A percentile compares a stretch with the other conserved stretches of the same genome.
phyloP scores from a whole-genome alignment of 106 monocot genomes.

The Acorus calamus region DNA sequence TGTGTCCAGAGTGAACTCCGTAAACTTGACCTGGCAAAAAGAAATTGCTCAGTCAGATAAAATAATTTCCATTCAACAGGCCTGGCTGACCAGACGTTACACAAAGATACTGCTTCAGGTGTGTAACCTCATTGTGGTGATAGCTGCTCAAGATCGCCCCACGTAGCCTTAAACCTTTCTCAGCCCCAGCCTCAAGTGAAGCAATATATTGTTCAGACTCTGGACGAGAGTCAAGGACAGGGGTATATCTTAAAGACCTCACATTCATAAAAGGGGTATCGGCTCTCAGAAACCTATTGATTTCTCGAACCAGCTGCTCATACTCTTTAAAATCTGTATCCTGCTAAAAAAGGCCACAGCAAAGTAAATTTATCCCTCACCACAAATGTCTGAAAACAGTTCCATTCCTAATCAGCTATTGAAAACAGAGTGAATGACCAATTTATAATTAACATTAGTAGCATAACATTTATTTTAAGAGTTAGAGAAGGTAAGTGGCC shows the following conservation, averaged over 20 bases:
- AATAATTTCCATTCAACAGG: not conserved
- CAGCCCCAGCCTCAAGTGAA: slow-evolving; percentile 8
- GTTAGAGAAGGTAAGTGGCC: too few relatives aligned
- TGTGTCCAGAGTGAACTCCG: slow-evolving; percentile 71
- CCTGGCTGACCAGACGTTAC: not conserved
- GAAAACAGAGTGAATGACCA: too few relatives aligned
- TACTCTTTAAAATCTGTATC: slow-evolving; percentile 78
- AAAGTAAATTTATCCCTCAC: not conserved
- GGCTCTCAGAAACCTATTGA: slow-evolving; percentile 56
- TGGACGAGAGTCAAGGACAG: slow-evolving; percentile 56
- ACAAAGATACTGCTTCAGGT: not conserved
- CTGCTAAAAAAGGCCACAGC: slow-evolving; percentile 21
- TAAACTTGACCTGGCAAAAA: slow-evolving; percentile 57
- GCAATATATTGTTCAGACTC: slow-evolving; percentile 31
- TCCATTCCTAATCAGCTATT: not conserved
- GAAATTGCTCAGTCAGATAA: too few relatives aligned
- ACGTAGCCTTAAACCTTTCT: slow-evolving; percentile 34
- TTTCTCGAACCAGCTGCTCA: slow-evolving; percentile 82
- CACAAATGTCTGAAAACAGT: not conserved
- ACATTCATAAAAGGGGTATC: slow-evolving; percentile 82
- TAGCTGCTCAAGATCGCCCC: slow-evolving; percentile 71
- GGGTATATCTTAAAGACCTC: slow-evolving; percentile 89
- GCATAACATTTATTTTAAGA: too few relatives aligned
- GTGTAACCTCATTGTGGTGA: slow-evolving; percentile 63
- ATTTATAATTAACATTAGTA: too few relatives aligned